A percentile compares a stretch with the other conserved stretches of the same genome.
phyloP scores from a whole-genome alignment of 306 rosid species.

The Quercus aquifolioides region DNA sequence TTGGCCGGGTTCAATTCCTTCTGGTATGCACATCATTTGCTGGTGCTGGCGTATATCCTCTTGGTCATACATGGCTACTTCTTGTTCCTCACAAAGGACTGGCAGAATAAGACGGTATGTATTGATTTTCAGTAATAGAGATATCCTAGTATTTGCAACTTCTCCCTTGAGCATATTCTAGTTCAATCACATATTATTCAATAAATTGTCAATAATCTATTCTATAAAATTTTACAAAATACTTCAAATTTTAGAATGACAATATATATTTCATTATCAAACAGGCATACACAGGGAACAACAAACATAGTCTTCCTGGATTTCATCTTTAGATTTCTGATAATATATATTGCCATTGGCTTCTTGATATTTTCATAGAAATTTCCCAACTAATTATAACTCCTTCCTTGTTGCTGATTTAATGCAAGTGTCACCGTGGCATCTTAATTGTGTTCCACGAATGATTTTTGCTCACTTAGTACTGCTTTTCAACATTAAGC shows the following conservation, averaged over 20 bases:
- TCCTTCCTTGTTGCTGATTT: slow-evolving; percentile 9
- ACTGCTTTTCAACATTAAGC: not conserved
- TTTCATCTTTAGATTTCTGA: not conserved
- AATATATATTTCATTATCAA: too few relatives aligned
- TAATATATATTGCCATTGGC: not conserved
- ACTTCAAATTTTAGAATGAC: too few relatives aligned
- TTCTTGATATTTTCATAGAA: not conserved
- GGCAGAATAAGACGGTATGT: slow-evolving; percentile 72
- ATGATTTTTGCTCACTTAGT: not conserved
- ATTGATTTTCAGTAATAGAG: not conserved
- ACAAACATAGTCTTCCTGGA: not conserved
- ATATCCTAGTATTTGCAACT: not conserved
- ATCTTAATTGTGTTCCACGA: not conserved
- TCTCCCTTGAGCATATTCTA: not conserved
- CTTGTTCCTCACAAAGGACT: slow-evolving; percentile 51
- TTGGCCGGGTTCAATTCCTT: slow-evolving; percentile 87
- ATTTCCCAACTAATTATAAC: not conserved
- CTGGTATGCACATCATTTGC: slow-evolving; percentile 96
- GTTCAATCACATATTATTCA: too few relatives aligned
- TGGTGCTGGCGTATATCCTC: slow-evolving; percentile 58
- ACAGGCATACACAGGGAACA: too few relatives aligned
- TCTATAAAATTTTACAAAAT: too few relatives aligned
- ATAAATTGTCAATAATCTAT: too few relatives aligned
- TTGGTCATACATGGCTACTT: slow-evolving; percentile 67
- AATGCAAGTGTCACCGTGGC: not conserved